Percentiles rank a stretch among this genome's conserved stretches.
Evolutionary conservation across 345 rosid genomes (phyloP).

Genomic region (Eucalyptus regnans): DNA sequence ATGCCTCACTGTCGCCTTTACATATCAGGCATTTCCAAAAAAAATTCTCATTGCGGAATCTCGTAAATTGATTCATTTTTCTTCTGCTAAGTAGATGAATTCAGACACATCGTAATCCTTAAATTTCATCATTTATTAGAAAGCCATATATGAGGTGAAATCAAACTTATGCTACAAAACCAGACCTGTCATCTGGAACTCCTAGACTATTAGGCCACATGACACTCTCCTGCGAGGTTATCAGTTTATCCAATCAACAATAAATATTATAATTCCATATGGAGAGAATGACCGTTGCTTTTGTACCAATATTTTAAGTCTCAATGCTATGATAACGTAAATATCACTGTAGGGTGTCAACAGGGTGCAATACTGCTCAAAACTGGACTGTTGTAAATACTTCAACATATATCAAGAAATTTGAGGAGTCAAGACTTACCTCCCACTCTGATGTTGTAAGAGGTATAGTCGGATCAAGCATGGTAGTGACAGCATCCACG

Average conservation of each 20-base stretch:
- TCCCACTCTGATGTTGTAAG: slow-evolving; percentile 98
- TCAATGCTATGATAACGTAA: neutral
- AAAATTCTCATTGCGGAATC: neutral
- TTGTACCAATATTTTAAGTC: neutral
- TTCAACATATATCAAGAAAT: neutral
- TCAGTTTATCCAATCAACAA: neutral
- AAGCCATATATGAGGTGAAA: neutral
- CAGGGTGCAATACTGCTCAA: neutral
- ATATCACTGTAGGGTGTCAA: neutral
- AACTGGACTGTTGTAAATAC: neutral
- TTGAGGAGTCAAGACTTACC: slow-evolving; percentile 19
- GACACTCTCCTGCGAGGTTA: neutral
- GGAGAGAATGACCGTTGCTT: neutral
- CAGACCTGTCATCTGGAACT: neutral
- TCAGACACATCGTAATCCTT: neutral
- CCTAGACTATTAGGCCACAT: neutral
- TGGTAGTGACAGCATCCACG: slow-evolving; percentile 84
- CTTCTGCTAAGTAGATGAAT: neutral
- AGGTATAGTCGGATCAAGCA: slow-evolving; percentile 93
- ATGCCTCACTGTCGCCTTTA: neutral
- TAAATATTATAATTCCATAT: neutral
- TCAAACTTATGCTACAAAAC: neutral
- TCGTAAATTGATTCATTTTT: neutral
- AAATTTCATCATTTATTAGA: neutral
- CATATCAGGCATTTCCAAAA: neutral